Evolutionary conservation across 2,329 filamentous ascomycete genomes (phyloP).

Genomic region (Scedosporium aurantiacum): DNA sequence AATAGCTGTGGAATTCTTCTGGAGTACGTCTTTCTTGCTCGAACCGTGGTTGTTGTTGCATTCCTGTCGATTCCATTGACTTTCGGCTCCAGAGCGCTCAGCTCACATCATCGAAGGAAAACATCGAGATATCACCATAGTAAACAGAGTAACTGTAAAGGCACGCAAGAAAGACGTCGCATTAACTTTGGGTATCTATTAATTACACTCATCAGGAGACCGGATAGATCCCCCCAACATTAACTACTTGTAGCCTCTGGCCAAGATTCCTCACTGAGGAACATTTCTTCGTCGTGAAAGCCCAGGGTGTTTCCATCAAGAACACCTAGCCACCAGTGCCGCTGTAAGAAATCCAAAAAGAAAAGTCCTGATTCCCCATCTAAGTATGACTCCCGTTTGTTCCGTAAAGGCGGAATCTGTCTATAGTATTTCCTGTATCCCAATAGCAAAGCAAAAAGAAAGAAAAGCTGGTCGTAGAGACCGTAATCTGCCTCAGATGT

Average conservation of each 20-base stretch:
- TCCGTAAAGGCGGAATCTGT: not conserved
- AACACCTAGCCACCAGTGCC: conserved; percentile 4
- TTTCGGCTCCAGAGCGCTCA: no score
- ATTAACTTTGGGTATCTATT: conserved; percentile 5
- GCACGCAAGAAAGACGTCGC: not conserved
- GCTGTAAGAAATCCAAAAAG: not conserved
- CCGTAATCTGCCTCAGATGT: not conserved
- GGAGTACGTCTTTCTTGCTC: no score
- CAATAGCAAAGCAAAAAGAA: not conserved
- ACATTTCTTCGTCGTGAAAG: not conserved
- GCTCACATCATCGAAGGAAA: no score
- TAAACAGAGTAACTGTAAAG: not conserved
- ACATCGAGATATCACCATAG: not conserved
- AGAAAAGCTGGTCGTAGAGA: not conserved
- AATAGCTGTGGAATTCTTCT: not conserved
- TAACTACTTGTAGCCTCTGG: not conserved
- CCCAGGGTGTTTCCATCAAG: not conserved
- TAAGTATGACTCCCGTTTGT: not conserved
- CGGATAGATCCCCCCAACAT: not conserved
- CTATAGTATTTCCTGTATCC: not conserved
- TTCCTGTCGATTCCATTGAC: no score
- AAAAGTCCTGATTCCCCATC: not conserved
- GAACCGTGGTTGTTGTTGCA: no score
- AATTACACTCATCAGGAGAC: not conserved
- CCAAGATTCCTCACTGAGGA: not conserved